A percentile compares a stretch with the other conserved stretches of the same genome.
These are phyloP conservation scores for Lactarius tabidus DNA, from an alignment of 768 basidiomycete species.

Conservation along the genomic window DNA sequence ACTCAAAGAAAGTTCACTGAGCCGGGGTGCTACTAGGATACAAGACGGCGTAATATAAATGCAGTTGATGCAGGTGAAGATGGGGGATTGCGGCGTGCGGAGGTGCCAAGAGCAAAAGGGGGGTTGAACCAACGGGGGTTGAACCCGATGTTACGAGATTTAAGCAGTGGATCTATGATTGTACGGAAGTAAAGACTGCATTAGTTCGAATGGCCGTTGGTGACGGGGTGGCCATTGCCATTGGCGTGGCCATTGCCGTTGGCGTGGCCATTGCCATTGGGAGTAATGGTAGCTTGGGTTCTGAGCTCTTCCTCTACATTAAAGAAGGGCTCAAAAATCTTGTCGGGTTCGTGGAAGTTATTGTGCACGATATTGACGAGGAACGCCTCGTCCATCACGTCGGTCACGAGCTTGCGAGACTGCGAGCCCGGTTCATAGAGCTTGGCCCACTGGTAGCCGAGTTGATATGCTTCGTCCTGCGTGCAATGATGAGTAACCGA, in stretches of 20 bases:
- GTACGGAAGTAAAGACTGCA: constrained; percentile 8
- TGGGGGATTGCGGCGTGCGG: constrained; percentile 25
- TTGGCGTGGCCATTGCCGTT: no score
- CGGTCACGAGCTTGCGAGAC: constrained; percentile 68
- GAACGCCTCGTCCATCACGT: constrained; percentile 75
- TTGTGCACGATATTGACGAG: constrained; percentile 97
- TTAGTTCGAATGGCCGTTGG: constrained; percentile 29
- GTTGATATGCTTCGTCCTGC: constrained; percentile 91
- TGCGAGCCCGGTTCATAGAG: constrained; percentile 76
- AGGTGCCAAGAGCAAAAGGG: constrained; percentile 23
- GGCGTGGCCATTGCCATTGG: constrained; percentile 13
- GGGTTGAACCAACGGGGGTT: constrained; percentile 26
- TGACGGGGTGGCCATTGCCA: no score
- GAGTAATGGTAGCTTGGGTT: constrained; percentile 29
- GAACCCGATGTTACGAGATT: constrained; percentile 20
- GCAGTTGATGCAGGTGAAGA: constrained; percentile 36
- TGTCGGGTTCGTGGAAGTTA: constrained; percentile 80
- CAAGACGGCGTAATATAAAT: constrained; percentile 20
- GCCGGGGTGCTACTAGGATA: constrained; percentile 11
- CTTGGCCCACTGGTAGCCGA: constrained; percentile 87
- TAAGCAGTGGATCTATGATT: constrained; percentile 3
- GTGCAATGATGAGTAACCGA: constrained; percentile 1
- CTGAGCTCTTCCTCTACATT: constrained; percentile 65
- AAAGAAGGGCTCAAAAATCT: constrained; percentile 85
- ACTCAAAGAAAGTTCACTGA: not conserved